Conservation (phyloP, 352 stramenopile species). For the Globisporangium perplexum region DNA sequence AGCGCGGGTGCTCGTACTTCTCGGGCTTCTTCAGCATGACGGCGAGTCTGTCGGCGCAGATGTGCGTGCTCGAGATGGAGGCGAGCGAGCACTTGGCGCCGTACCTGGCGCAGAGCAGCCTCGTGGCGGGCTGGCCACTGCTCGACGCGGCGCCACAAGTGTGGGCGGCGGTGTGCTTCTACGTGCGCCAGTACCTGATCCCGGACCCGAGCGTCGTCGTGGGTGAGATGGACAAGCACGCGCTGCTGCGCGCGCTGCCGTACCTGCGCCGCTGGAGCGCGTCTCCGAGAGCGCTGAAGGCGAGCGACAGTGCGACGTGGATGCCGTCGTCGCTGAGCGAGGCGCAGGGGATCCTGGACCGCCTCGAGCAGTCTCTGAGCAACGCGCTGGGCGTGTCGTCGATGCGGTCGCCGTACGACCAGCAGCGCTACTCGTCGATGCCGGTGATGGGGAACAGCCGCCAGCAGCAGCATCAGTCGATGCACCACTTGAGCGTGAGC, state of each 20-base stretch:
- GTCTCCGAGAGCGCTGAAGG: constrained; percentile 26
- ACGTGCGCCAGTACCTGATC: constrained; percentile 47
- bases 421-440: constrained; percentile 16
- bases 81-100: constrained; percentile 23
- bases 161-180: constrained; percentile 52
- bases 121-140: constrained; percentile 28
- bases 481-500: constrained; percentile 15
- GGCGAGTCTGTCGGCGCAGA: constrained; percentile 35
- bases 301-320: constrained; percentile 31
- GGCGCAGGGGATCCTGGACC: constrained; percentile 44
- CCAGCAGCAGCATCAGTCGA: constrained; percentile 14
- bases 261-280: constrained; percentile 51
- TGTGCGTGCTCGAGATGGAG: constrained; percentile 44
- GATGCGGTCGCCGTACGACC: constrained; percentile 4
- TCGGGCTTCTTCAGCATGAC: constrained; percentile 57
- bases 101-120: constrained; percentile 23
- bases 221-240: constrained; percentile 41
- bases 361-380: constrained; percentile 47
- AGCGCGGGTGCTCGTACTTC: constrained; percentile 44
- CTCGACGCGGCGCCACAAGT: constrained; percentile 40
- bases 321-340: constrained; percentile 44
- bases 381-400: constrained; percentile 7
- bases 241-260: constrained; percentile 38
- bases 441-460: constrained; percentile 19
- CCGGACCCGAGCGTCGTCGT: constrained; percentile 27